Conservation (phyloP, 2,329 filamentous ascomycete species). For the Exophiala xenobiotica region DNA sequence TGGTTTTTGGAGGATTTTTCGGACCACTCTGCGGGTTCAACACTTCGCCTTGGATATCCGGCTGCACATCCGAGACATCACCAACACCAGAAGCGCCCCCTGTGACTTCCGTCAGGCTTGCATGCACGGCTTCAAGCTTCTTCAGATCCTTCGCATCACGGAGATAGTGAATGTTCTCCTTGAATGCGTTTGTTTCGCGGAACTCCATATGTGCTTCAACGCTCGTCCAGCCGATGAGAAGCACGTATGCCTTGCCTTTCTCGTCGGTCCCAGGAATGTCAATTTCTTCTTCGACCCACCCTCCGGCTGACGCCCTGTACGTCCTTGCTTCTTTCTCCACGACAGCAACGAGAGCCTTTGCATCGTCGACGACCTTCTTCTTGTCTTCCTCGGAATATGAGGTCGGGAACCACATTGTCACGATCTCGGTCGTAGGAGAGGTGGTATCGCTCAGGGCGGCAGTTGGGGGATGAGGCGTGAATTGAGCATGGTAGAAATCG, state of each 20-base stretch:
- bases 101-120: slow-evolving; percentile 6
- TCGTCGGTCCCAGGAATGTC: slow-evolving; percentile 33
- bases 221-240: slow-evolving; percentile 41
- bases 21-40: not conserved
- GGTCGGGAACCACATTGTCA: slow-evolving; percentile 23
- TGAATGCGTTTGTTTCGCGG: slow-evolving; percentile 37
- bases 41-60: not conserved
- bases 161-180: slow-evolving; percentile 32
- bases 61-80: not conserved
- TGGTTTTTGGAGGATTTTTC: not conserved
- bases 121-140: slow-evolving; percentile 27
- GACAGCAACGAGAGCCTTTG: slow-evolving; percentile 15
- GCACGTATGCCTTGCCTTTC: slow-evolving; percentile 32
- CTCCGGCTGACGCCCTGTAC: slow-evolving; percentile 22
- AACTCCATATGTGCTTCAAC: slow-evolving; percentile 40
- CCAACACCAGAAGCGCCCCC: not conserved
- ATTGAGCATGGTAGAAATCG: slow-evolving; percentile 22
- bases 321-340: slow-evolving; percentile 25
- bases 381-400: slow-evolving; percentile 21
- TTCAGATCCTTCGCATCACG: slow-evolving; percentile 23
- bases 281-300: slow-evolving; percentile 32
- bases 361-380: slow-evolving; percentile 11
- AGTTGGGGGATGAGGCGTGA: slow-evolving; percentile 28
- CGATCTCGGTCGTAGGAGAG: slow-evolving; percentile 26
- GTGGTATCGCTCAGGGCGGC: slow-evolving; percentile 24